Evolutionary conservation across 1,139 yeast species (phyloP), one percentile per base, ranked within the genome.

Genomic region (Yamadazyma mexicana): DNA sequence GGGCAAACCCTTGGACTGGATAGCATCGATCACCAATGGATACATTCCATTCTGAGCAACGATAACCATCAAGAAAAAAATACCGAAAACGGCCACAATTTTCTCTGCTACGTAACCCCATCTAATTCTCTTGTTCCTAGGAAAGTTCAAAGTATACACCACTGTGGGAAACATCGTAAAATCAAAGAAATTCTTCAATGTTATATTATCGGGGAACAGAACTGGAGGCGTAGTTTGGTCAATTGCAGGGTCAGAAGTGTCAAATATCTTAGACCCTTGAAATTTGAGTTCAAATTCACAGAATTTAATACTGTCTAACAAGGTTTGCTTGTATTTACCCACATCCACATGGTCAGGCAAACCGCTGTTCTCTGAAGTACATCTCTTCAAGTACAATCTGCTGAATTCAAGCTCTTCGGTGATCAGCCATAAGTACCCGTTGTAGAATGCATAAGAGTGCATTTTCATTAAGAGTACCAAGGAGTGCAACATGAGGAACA

Each of bases 141-240:
- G 96, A 55, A 80, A 91, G 43, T 82, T 83, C 35, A 86, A 74
- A 44, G 85, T 82, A 54, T 85, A 86, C 22, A 92, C 95, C 40
- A 89, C 64, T 0, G 95, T 87, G n/a, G 98, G 98, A 58, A 78
- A 89, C 95, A 87, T 84, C 16, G 95, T 70, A 62, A 75, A 92
- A 59, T 69, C 73, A 57, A 89, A 87, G 58, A 74, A 91, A 61
- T 89, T 83, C 34, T 40, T 43, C 6, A 81, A 46, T n/a, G 78
- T 78, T 44, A 94, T 76, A 53, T 89, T 91, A 2, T 61, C 49
- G 0, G 97, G 98, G 62, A 87, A 91, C 29, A 55, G 56, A 9
- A 62, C 37, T 44, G 60, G 31, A 10, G 51, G 38, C 17, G 54
- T 55, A 17, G 57, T 45, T 17, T 52, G 48, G 5, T 51, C 53